phyloP scores from a whole-genome alignment of 148 eudicot species.

The Persicaria maculosa region DNA sequence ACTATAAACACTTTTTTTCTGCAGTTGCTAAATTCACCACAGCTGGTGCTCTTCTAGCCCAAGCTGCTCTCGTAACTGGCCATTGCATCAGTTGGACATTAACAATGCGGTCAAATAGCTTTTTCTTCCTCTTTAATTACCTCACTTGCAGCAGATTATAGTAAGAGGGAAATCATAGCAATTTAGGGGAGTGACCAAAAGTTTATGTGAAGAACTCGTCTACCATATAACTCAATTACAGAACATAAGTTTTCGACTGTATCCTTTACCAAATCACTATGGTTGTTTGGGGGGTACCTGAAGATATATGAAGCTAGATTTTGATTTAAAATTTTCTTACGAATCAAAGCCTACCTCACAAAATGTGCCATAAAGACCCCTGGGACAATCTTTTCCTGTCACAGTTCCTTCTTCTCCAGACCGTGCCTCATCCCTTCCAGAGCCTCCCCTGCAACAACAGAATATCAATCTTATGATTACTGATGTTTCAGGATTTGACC shows the following conservation, averaged over 20 bases:
- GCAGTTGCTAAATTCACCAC: too few relatives aligned
- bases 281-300: too few relatives aligned
- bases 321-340: slow-evolving; percentile 1
- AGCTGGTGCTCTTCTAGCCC: too few relatives aligned
- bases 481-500: background rate
- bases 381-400: slow-evolving; percentile 82
- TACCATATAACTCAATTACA: background rate
- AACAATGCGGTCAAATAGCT: background rate
- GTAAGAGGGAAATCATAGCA: background rate
- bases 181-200: background rate
- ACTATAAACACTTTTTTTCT: too few relatives aligned
- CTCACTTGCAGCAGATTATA: slow-evolving; percentile 1
- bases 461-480: slow-evolving; percentile 12
- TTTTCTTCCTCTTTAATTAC: background rate
- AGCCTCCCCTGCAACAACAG: slow-evolving; percentile 61
- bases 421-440: slow-evolving; percentile 50
- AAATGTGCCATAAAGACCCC: slow-evolving; percentile 80
- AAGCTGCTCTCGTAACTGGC: too few relatives aligned
- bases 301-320: background rate
- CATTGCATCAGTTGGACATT: too few relatives aligned
- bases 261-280: background rate
- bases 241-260: background rate
- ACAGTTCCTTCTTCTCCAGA: slow-evolving; percentile 77
- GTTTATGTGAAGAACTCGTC: background rate
- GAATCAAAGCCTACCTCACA: slow-evolving; percentile 45